Base-by-base conservation (phyloP, 148 eudicot species). In the Dysphania ambrosioides region DNA sequence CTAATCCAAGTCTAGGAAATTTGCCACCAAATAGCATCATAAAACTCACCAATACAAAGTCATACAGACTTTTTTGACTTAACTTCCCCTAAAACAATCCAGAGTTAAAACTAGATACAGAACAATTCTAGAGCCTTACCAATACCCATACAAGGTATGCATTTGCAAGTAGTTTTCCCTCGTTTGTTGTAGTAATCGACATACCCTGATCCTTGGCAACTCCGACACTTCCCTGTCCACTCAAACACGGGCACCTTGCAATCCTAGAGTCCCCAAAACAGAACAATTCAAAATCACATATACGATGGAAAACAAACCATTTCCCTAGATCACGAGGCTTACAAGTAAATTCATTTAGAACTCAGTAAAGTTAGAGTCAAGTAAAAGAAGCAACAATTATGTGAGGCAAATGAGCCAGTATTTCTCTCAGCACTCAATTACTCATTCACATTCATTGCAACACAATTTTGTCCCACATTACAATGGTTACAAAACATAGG, bases 181-280 rank as follows among this genome's bases (percentile, higher is more conserved):
- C 84, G 85, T 83, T 88, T 94, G 69, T 76, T 88, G 81, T 86
- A 90, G 81, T 92, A 94, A 83, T 92, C 87, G 51, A 84, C 93
- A 60, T 72, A 84, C 12, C 98, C 98, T 13, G 93, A 65, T 38
- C 97, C 98, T 86, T 90, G 96, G 74, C 98, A 94, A 85, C 98
- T 91, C 68, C 96, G 88, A 79, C 98, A 94, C 78, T 86, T 86
- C n/a, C 98, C 98, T n/a, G 97, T 92, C 98, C 98, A 94, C 81
- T 94, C 97, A 73, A 92, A 94, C 27, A 92, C 92, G 80, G 90
- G 86, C 66, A 70, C 72, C 75, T 74, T 90, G 77, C 98, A 94
- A 80, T 94, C 97, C 98, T 94, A 78, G 77, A 81, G 34, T 29
- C 67, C 76, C 70, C 72, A 60, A 67, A 68, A 19, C 58, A n/a